Evolutionary conservation across 176 grass and related monocot species (phyloP).

Genomic region (Alopecurus myosuroides): DNA sequence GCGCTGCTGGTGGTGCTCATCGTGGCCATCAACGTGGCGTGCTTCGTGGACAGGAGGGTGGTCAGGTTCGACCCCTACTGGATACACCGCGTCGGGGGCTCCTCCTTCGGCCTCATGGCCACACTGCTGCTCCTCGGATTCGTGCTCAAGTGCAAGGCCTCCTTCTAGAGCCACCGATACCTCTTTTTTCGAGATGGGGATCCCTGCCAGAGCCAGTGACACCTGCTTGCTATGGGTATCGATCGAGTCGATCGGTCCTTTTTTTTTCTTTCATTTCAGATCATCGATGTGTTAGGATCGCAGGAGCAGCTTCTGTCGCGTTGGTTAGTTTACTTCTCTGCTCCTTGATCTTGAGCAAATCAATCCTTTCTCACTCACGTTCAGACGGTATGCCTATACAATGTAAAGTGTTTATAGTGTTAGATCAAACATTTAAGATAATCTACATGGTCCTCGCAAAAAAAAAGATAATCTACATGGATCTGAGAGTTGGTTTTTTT

Average conservation of each 20-base stretch:
- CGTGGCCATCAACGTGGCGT: constrained; percentile 74
- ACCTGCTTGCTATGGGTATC: not conserved
- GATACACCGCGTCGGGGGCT: constrained; percentile 88
- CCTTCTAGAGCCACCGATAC: constrained; percentile 13
- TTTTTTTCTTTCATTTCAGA: not conserved
- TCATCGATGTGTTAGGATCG: not conserved
- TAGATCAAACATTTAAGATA: not conserved
- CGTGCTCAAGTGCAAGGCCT: constrained; percentile 92
- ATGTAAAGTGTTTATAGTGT: not conserved
- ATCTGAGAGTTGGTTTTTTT: too few relatives aligned
- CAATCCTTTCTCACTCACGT: too few relatives aligned
- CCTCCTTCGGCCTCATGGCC: constrained; percentile 73
- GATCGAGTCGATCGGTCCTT: too few relatives aligned
- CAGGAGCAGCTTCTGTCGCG: not conserved
- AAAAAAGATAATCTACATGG: not conserved
- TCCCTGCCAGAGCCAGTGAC: too few relatives aligned
- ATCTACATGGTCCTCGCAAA: not conserved
- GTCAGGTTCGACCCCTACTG: constrained; percentile 91
- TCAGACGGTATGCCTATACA: too few relatives aligned
- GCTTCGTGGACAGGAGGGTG: constrained; percentile 67
- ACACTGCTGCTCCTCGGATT: constrained; percentile 85
- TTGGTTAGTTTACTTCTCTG: not conserved
- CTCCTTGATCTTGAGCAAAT: not conserved
- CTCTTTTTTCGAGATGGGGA: too few relatives aligned
- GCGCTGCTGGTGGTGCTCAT: constrained; percentile 56